Conservation (phyloP, 805 yeast species). For the Danielia oregonensis region DNA sequence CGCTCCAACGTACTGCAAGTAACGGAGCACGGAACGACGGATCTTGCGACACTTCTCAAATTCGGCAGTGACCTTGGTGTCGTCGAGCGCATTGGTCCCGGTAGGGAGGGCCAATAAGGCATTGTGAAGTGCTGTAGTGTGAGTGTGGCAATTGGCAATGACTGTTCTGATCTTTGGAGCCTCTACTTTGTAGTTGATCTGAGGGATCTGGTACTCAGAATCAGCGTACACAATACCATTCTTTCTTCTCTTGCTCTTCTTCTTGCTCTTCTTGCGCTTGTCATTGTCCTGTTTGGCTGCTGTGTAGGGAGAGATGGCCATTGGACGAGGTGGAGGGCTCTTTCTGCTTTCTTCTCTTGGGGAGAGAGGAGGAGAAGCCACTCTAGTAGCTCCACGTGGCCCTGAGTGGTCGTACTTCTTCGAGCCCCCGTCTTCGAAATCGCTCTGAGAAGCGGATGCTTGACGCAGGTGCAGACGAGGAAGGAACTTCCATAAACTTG, state of each 20-base stretch:
- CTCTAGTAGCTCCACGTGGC: not conserved
- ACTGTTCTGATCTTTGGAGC: conserved; percentile 65
- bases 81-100: conserved; percentile 59
- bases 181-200: conserved; percentile 64
- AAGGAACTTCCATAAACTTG: conserved; percentile 40
- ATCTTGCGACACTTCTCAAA: conserved; percentile 74
- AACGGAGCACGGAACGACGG: conserved; percentile 74
- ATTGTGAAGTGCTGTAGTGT: conserved; percentile 68
- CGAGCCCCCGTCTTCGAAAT: conserved; percentile 2
- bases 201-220: conserved; percentile 58
- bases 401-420: no score
- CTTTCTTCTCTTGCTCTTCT: conserved; percentile 4
- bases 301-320: conserved; percentile 20
- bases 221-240: conserved; percentile 35
- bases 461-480: conserved; percentile 29
- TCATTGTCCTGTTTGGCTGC: conserved; percentile 8
- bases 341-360: not conserved
- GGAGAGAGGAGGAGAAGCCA: no score
- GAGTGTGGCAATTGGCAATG: conserved; percentile 72
- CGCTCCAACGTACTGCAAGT: conserved; percentile 74
- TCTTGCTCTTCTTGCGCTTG: conserved; percentile 10
- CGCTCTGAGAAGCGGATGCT: conserved; percentile 6
- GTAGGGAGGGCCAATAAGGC: conserved; percentile 33
- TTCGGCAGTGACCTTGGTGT: conserved; percentile 53
- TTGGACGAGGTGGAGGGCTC: conserved; percentile 24